Evolutionary conservation across 2,329 filamentous ascomycete genomes (phyloP), one percentile per base, ranked within the genome.

Genomic region (Capronia epimyces): DNA sequence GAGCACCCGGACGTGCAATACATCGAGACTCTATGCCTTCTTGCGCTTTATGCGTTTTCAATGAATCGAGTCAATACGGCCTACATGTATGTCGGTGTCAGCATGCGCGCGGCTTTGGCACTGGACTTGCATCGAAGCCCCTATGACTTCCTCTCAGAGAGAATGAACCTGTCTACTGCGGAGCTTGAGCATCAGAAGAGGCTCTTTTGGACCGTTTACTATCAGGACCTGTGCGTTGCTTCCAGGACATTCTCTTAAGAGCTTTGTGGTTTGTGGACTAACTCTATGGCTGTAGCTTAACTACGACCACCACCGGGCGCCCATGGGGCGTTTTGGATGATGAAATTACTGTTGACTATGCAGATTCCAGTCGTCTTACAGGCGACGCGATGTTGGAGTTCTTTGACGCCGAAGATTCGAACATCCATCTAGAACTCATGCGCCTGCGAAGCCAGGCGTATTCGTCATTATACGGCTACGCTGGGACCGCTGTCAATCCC

Each of bases 161-260:
- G 47, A 15, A 47, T 43, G 12, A 36, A 41, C n/a, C 43, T 54
- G n/a, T 29, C 47, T 29, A 24, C 32, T 5, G 43, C 25, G 7
- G 52, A 54, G 18, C 40, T 50, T 10, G 52, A 54, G 41, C 44
- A 54, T 27, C 52, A 50, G 21, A 54, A 46, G 39, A 34, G 52
- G 27, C 21, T 54, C 10, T 54, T 50, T 34, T 54, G 52, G 52
- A 54, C 47, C 1, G 52, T 54, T 22, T 54, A 54, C 25, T 54
- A 54, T 24, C 52, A 54, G 15, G 52, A 54, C 16, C 43, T 54
- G 52, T 54, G 46, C 5, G 52, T 44, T 44, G 31, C 32, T 6
- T 9, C 21, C 13, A 20, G 6, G 18, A n/a, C 15, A 10, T 24
- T 12, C 16, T 34, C 7, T 15, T 37, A 8, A 4, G n/a, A n/a